A percentile compares a stretch with the other conserved stretches of the same genome.
phyloP scores from a whole-genome alignment of 148 eudicot species.

The Amaranthus palmeri region DNA sequence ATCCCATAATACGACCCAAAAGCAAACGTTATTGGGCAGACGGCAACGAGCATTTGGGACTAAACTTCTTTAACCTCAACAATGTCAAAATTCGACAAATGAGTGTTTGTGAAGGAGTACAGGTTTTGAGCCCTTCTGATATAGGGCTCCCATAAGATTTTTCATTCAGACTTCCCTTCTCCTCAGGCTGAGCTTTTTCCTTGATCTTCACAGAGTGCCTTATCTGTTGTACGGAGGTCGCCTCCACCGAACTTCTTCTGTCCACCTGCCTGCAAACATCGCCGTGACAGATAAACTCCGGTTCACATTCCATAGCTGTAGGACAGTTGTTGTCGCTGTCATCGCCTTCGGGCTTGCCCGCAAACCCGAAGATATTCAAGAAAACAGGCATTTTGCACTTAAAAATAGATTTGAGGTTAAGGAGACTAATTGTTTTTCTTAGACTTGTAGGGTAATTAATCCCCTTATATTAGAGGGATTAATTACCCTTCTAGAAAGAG shows the following conservation, averaged over 20 bases:
- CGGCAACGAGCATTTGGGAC: neutral
- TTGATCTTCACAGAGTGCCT: neutral
- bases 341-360: neutral
- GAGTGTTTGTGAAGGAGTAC: neutral
- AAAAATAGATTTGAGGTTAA: neutral
- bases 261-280: conserved; percentile 4
- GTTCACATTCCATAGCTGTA: neutral
- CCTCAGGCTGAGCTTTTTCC: neutral
- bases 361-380: neutral
- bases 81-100: neutral
- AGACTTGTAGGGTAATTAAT: neutral
- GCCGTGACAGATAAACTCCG: conserved; percentile 4
- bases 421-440: neutral
- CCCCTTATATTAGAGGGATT: neutral
- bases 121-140: neutral
- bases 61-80: conserved; percentile 1
- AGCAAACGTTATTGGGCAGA: neutral
- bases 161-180: neutral
- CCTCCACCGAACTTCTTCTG: neutral
- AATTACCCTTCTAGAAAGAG: neutral
- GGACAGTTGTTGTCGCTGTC: too few species aligned
- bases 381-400: neutral
- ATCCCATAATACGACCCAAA: neutral
- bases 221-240: neutral
- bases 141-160: neutral